Percentiles rank a stretch among this genome's conserved stretches.
These are phyloP conservation scores for Miscanthus lutarioriparius DNA, from an alignment of 176 grass and related monocot species.

Conservation along the genomic window DNA sequence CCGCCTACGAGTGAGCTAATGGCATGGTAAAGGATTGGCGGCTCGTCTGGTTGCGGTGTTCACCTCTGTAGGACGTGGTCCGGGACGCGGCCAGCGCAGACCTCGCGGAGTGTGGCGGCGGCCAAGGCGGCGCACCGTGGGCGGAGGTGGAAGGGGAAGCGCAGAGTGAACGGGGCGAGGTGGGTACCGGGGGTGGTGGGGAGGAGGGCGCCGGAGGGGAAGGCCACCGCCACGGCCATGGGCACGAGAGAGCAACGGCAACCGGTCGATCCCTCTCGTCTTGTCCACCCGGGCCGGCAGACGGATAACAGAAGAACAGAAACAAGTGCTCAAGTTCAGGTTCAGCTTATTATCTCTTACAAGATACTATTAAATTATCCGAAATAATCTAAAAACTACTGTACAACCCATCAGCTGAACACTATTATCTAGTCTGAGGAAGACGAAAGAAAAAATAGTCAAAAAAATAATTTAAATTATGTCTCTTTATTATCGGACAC, in stretches of 20 bases:
- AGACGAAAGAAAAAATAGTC: too few relatives aligned
- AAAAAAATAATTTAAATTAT: too few relatives aligned
- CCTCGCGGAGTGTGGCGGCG: constrained; percentile 55
- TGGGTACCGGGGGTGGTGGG: background rate
- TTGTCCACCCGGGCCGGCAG: too few relatives aligned
- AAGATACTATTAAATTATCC: too few relatives aligned
- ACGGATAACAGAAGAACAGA: too few relatives aligned
- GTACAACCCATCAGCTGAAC: too few relatives aligned
- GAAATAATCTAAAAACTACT: too few relatives aligned
- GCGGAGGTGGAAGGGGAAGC: background rate
- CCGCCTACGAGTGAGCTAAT: background rate
- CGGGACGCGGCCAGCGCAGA: constrained; percentile 65
- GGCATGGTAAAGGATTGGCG: background rate
- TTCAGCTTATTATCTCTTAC: too few relatives aligned
- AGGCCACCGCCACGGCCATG: constrained; percentile 13
- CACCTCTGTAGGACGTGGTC: constrained; percentile 73
- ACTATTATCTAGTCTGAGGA: too few relatives aligned
- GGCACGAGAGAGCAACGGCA: background rate
- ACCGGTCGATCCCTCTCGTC: background rate
- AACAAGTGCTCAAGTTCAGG: too few relatives aligned
- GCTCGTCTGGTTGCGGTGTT: background rate
- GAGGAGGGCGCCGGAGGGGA: background rate
- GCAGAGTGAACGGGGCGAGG: background rate
- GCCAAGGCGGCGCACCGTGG: background rate
- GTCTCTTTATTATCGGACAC: too few relatives aligned